A percentile compares a stretch with the other conserved stretches of the same genome.
These are phyloP conservation scores for Aspergillus versicolor DNA, from an alignment of 2,329 filamentous ascomycete species.

Conservation along the genomic window DNA sequence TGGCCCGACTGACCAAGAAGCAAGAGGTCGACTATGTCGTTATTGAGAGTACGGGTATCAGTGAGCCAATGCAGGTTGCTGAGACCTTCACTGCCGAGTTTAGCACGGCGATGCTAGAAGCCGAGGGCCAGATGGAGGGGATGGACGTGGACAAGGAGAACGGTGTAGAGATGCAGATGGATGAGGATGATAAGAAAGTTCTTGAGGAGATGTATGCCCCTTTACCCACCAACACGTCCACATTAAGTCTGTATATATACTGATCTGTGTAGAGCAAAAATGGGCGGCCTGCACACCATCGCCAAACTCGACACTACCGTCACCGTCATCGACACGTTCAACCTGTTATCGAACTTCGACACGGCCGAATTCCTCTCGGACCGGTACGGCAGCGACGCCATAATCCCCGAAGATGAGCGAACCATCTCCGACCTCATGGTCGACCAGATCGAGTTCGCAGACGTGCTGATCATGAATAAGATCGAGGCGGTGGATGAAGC, in stretches of 20 bases:
- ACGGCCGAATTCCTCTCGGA: slow-evolving; percentile 67
- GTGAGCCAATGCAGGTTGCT: slow-evolving; percentile 71
- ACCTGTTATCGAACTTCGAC: slow-evolving; percentile 70
- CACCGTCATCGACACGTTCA: slow-evolving; percentile 72
- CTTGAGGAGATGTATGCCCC: slow-evolving; percentile 47
- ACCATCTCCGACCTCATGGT: slow-evolving; percentile 75
- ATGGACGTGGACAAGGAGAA: slow-evolving; percentile 40
- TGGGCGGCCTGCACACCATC: slow-evolving; percentile 65
- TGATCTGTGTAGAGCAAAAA: slow-evolving; percentile 41
- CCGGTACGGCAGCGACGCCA: slow-evolving; percentile 59
- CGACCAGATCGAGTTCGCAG: slow-evolving; percentile 75
- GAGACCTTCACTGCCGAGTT: slow-evolving; percentile 67
- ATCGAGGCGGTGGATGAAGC: slow-evolving; percentile 59
- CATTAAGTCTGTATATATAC: neutral
- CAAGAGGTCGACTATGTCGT: slow-evolving; percentile 69
- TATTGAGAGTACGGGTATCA: slow-evolving; percentile 71
- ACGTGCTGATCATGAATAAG: slow-evolving; percentile 72
- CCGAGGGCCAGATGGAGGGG: slow-evolving; percentile 40
- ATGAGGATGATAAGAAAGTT: slow-evolving; percentile 46
- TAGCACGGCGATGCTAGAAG: slow-evolving; percentile 48
- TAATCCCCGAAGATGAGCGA: slow-evolving; percentile 66
- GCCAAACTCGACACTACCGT: slow-evolving; percentile 69
- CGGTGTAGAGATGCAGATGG: slow-evolving; percentile 23
- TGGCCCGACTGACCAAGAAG: slow-evolving; percentile 63
- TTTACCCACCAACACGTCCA: neutral